Evolutionary conservation across 805 yeast genomes (phyloP), one percentile per base, ranked within the genome.

Genomic region (Saccharomycopsis sp.): DNA sequence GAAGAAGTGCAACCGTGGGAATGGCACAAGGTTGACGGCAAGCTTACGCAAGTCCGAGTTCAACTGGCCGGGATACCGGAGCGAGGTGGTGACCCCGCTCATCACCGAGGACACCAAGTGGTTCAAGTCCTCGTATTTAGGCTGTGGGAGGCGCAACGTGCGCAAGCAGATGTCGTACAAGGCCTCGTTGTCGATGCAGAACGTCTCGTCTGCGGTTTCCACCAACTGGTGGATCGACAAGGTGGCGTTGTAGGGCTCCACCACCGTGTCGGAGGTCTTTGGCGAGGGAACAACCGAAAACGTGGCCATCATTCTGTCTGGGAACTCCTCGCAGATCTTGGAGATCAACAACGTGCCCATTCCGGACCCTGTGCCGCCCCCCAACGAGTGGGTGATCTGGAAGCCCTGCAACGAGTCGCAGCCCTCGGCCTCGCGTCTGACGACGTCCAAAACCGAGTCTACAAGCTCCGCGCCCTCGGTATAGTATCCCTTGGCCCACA

Each of bases 351-450:
- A 74, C 51, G 97, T 91, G 71, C 97, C 97, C 90, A 91, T 84
- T 73, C 97, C 97, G 34, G 97, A 89, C 69, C 97, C 97, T 57
- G 97, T 91, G 78, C 97, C 97, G 75, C 97, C 91, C 68, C 91
- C 91, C 46, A 85, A 74, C 24, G 90, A 85, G 69, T 85, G 91
- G 34, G 90, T 78, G 70, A 91, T 85, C 75, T 91, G 97, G 83
- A 91, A 91, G 65, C 97, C 97, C 77, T 91, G 97, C 66, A 91
- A 79, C 62, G 95, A 86, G 71, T 91, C 97, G 72, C 95, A 84
- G 50, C 87, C 87, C 76, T 91, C 97, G 37, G 95, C 96, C 74
- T 91, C 97, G 73, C 97, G 85, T 76, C 97, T 84, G 52, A 91
- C 83, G 40, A 87, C 90, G 64, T 91, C 97, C 79, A 91, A 74